A percentile compares a stretch with the other conserved stretches of the same genome.
Conservation (phyloP, 805 yeast genomes). For the Zygosaccharomyces siamensis region DNA sequence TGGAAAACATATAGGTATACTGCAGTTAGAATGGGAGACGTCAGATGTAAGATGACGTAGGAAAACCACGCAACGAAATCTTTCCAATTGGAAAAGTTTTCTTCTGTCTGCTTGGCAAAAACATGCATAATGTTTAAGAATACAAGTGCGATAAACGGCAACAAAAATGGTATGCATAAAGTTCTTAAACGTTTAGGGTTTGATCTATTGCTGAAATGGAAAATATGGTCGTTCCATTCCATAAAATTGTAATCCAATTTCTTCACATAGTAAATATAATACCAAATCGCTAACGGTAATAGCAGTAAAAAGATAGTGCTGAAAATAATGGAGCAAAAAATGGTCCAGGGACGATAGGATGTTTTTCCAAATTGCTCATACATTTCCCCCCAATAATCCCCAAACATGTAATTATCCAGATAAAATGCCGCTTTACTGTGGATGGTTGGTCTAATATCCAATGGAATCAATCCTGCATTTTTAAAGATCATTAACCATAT, state of each 20-base stretch:
- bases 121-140: slow-evolving; percentile 44
- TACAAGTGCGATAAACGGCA: slow-evolving; percentile 39
- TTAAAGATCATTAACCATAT: slow-evolving; percentile 55
- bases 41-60: slow-evolving; percentile 57
- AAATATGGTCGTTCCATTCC: slow-evolving; percentile 25
- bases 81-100: slow-evolving; percentile 39
- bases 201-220: slow-evolving; percentile 18
- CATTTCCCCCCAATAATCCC: slow-evolving; percentile 32
- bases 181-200: slow-evolving; percentile 20
- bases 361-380: slow-evolving; percentile 16
- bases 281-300: slow-evolving; percentile 29
- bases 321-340: slow-evolving; percentile 18
- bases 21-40: slow-evolving; percentile 57
- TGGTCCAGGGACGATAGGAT: slow-evolving; percentile 9
- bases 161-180: slow-evolving; percentile 33
- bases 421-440: slow-evolving; percentile 45
- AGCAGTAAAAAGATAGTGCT: slow-evolving; percentile 11
- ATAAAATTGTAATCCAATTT: slow-evolving; percentile 19
- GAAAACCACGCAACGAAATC: slow-evolving; percentile 59
- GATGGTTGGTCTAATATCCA: slow-evolving; percentile 47
- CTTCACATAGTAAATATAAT: slow-evolving; percentile 23
- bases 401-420: slow-evolving; percentile 28
- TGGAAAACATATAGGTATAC: slow-evolving; percentile 63
- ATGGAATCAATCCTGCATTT: slow-evolving; percentile 56
- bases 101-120: slow-evolving; percentile 36